These are phyloP conservation scores for Gaertneriomyces semiglobifer DNA, from an alignment of 192 early-diverging fungal genomes.

Conservation along the genomic window DNA sequence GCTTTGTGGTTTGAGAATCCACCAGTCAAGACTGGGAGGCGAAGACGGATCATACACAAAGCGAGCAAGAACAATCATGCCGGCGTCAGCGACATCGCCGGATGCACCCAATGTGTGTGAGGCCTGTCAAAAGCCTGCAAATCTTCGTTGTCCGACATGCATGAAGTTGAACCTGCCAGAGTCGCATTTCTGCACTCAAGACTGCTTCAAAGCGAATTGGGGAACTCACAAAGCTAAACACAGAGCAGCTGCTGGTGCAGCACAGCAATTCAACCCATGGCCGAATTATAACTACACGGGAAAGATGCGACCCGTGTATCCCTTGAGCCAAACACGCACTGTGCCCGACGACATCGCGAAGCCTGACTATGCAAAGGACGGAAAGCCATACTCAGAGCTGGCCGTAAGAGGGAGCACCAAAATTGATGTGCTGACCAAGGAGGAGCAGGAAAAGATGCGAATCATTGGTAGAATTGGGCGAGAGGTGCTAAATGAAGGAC, in stretches of 20 bases:
- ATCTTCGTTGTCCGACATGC: conserved; percentile 40
- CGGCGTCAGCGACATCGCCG: too few relatives aligned
- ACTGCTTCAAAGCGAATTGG: conserved; percentile 50
- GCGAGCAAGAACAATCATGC: too few relatives aligned
- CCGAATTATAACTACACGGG: conserved; percentile 45
- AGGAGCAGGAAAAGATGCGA: conserved; percentile 80
- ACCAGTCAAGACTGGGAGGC: too few relatives aligned
- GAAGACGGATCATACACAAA: too few relatives aligned
- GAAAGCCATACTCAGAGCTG: conserved; percentile 59
- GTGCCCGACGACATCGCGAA: conserved; percentile 38
- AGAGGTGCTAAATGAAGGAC: conserved; percentile 88
- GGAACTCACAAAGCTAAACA: conserved; percentile 47
- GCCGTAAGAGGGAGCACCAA: conserved; percentile 58
- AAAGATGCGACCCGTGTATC: conserved; percentile 50
- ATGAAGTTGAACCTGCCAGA: conserved; percentile 34
- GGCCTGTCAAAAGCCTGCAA: conserved; percentile 32
- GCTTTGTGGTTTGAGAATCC: too few relatives aligned
- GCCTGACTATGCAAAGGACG: conserved; percentile 45
- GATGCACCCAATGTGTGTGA: conserved; percentile 22
- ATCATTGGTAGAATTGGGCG: conserved; percentile 73
- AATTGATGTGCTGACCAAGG: conserved; percentile 65
- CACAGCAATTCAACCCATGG: conserved; percentile 43
- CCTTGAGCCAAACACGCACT: conserved; percentile 38
- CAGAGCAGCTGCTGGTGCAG: conserved; percentile 10
- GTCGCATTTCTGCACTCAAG: conserved; percentile 38